A percentile compares a stretch with the other conserved stretches of the same genome.
These are phyloP conservation scores for Podospora tetraspora DNA, from an alignment of 495 filamentous ascomycete genomes.

Conservation along the genomic window DNA sequence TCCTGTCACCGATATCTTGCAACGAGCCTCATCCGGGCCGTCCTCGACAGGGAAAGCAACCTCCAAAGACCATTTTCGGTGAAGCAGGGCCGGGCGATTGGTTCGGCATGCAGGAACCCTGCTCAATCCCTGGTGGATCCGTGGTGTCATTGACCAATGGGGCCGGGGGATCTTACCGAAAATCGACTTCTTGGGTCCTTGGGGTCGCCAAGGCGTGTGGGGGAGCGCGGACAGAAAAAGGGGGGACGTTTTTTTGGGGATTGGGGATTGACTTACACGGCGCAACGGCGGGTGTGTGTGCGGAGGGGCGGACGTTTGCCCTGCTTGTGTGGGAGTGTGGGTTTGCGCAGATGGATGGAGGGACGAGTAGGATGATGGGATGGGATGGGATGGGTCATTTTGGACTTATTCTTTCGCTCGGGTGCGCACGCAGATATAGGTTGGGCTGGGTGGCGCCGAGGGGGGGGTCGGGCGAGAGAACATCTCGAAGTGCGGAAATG, in stretches of 20 bases:
- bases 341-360: neutral
- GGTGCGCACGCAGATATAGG: neutral
- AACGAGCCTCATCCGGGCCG: neutral
- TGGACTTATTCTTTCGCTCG: neutral
- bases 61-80: neutral
- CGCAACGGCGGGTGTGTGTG: neutral
- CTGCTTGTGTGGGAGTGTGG: neutral
- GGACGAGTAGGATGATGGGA: neutral
- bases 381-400: neutral
- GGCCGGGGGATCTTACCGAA: neutral
- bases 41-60: neutral
- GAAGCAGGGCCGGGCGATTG: neutral
- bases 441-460: neutral
- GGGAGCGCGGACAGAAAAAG: neutral
- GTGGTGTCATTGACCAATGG: neutral
- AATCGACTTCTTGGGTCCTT: neutral
- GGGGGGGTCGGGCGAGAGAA: no score
- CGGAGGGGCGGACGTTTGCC: neutral
- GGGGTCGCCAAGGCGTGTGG: neutral
- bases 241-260: neutral
- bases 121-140: neutral
- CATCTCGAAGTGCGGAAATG: neutral
- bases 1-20: neutral
- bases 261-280: neutral
- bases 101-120: neutral